phyloP scores from a whole-genome alignment of 257 asterid genomes.

The Catharanthus roseus region DNA sequence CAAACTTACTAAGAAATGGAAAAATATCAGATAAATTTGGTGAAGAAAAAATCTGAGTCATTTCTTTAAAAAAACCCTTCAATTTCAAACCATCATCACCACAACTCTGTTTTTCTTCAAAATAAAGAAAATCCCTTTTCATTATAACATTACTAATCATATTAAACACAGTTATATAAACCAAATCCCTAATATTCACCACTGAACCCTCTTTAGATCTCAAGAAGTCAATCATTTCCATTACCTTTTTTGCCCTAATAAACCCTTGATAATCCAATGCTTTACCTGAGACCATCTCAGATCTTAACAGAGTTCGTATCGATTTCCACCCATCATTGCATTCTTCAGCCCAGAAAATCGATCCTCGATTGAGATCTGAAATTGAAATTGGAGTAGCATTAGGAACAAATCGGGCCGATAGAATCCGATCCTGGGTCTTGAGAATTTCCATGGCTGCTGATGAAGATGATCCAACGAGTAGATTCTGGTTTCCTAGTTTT shows the following conservation, averaged over 20 bases:
- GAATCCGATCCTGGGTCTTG: slow-evolving; percentile 25
- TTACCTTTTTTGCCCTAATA: slow-evolving; percentile 25
- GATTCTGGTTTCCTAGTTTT: slow-evolving; percentile 23
- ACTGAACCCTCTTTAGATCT: slow-evolving; percentile 25
- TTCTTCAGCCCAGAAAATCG: slow-evolving; percentile 27
- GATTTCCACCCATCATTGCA: slow-evolving; percentile 26
- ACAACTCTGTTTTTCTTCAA: slow-evolving; percentile 24
- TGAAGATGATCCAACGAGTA: slow-evolving; percentile 47
- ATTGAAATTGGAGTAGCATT: slow-evolving; percentile 4
- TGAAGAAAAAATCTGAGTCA: neutral
- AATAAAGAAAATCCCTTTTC: slow-evolving; percentile 21
- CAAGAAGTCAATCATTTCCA: slow-evolving; percentile 32
- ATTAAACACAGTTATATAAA: slow-evolving; percentile 31
- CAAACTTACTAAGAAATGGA: slow-evolving; percentile 30
- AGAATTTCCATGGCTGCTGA: slow-evolving; percentile 36
- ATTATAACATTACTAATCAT: slow-evolving; percentile 29
- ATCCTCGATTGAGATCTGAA: slow-evolving; percentile 15
- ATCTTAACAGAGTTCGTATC: slow-evolving; percentile 22
- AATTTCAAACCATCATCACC: slow-evolving; percentile 14
- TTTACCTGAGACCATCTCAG: slow-evolving; percentile 34
- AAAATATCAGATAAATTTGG: slow-evolving; percentile 39
- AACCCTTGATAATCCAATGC: slow-evolving; percentile 24
- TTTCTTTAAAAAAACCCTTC: slow-evolving; percentile 25
- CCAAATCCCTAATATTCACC: slow-evolving; percentile 24
- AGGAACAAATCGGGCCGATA: slow-evolving; percentile 33